Evolutionary conservation across 2,329 filamentous ascomycete species (phyloP).

Genomic region (Epicoccum sorghinum): DNA sequence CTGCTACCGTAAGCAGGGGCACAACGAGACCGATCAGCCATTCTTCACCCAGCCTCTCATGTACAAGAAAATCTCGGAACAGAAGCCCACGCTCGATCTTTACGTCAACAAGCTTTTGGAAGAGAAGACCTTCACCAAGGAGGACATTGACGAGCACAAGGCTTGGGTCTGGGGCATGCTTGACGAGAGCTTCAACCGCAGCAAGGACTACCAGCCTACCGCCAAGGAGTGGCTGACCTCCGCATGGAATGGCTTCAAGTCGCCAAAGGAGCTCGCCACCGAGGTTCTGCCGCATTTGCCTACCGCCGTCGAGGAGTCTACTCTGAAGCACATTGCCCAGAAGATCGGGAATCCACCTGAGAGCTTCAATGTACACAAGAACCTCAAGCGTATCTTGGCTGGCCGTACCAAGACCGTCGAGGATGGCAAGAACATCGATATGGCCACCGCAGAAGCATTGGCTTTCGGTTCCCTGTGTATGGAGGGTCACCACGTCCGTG

Average conservation of each 20-base stretch:
- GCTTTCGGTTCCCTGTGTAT: conserved; percentile 90
- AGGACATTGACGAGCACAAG: conserved; percentile 98
- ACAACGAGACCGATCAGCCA: conserved; percentile 99
- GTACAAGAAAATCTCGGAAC: conserved; percentile 95
- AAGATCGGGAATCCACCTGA: conserved; percentile 80
- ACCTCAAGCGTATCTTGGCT: conserved; percentile 92
- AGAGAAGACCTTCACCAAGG: conserved; percentile 94
- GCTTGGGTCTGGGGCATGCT: conserved; percentile 99
- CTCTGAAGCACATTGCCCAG: conserved; percentile 80
- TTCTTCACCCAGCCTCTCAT: conserved; percentile 99
- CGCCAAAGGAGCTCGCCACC: conserved; percentile 93
- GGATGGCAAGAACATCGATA: conserved; percentile 95
- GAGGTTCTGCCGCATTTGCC: conserved; percentile 92
- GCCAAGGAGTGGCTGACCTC: conserved; percentile 99
- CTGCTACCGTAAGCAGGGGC: conserved; percentile 98
- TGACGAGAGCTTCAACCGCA: conserved; percentile 95
- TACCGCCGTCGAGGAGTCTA: conserved; percentile 76
- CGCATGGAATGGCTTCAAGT: conserved; percentile 99
- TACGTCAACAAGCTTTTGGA: conserved; percentile 90
- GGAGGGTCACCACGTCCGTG: conserved; percentile 95
- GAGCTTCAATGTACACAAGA: conserved; percentile 87
- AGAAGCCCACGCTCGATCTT: conserved; percentile 84
- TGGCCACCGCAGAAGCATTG: conserved; percentile 94
- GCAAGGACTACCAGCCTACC: conserved; percentile 95
- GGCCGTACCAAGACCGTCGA: conserved; percentile 89